Percentiles rank a stretch among this genome's conserved stretches.
Evolutionary conservation across 2,329 filamentous ascomycete genomes (phyloP).

Genomic region (Ophiostoma angusticollis): DNA sequence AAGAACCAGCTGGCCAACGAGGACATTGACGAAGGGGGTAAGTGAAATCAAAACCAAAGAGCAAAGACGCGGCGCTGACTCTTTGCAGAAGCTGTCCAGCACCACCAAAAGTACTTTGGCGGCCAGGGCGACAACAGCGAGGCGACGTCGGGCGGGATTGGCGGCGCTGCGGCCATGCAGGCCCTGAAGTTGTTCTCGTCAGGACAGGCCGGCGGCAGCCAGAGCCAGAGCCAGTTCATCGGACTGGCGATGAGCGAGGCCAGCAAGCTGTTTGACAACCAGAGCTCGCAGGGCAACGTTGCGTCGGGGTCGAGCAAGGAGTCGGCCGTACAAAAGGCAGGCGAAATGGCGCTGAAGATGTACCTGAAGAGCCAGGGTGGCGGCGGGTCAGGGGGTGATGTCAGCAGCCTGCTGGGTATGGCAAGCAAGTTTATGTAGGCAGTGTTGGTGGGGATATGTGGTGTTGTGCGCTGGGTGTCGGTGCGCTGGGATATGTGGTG

Average conservation of each 20-base stretch:
- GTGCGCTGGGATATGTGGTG: too few species aligned
- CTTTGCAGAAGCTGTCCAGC: conserved; percentile 56
- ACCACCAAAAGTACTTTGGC: conserved; percentile 65
- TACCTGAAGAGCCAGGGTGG: conserved; percentile 66
- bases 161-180: conserved; percentile 67
- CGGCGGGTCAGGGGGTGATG: conserved; percentile 34
- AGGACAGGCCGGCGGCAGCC: conserved; percentile 25
- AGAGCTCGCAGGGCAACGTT: conserved; percentile 40
- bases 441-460: not conserved
- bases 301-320: conserved; percentile 59
- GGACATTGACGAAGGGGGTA: conserved; percentile 38
- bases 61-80: too few species aligned
- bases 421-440: conserved; percentile 34
- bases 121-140: conserved; percentile 31
- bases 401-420: conserved; percentile 29
- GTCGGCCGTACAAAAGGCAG: conserved; percentile 63
- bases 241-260: conserved; percentile 82
- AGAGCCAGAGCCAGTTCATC: conserved; percentile 66
- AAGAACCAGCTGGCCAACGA: conserved; percentile 35
- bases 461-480: too few species aligned
- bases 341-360: conserved; percentile 81
- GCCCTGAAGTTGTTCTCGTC: conserved; percentile 64
- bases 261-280: conserved; percentile 56
- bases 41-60: conserved; percentile 8
- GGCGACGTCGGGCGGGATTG: conserved; percentile 41